Evolutionary conservation across 2,329 filamentous ascomycete genomes (phyloP).

Genomic region (Xylaria polymorpha): DNA sequence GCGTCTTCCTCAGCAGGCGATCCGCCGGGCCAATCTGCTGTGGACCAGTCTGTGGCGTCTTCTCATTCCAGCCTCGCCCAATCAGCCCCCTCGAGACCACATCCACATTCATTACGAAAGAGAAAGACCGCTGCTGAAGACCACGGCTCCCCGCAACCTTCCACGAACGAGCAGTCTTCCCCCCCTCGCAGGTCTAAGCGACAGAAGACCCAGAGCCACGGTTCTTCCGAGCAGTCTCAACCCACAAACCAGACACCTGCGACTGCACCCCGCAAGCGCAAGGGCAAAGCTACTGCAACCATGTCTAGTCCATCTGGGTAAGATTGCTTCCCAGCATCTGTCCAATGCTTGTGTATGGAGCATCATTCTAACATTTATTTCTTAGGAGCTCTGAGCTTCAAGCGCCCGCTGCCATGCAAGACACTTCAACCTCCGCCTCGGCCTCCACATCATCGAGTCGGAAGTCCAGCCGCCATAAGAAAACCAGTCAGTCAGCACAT

Average conservation of each 20-base stretch:
- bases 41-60: conserved; percentile 56
- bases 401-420: conserved; percentile 72
- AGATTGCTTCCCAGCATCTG: conserved; percentile 45
- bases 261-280: conserved; percentile 63
- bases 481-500: conserved; percentile 61
- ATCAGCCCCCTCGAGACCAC: conserved; percentile 54
- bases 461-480: conserved; percentile 79
- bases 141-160: conserved; percentile 56
- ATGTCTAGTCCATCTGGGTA: conserved; percentile 80
- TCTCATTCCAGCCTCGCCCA: conserved; percentile 53
- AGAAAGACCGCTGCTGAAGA: conserved; percentile 73
- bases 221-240: conserved; percentile 41
- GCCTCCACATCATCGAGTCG: conserved; percentile 70
- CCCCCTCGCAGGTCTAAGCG: conserved; percentile 75
- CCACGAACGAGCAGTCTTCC: conserved; percentile 47
- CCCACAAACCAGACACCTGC: conserved; percentile 50
- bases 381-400: conserved; percentile 65
- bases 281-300: conserved; percentile 68
- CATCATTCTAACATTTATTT: conserved; percentile 39
- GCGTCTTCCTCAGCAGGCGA: conserved; percentile 59
- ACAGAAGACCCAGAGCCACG: conserved; percentile 70
- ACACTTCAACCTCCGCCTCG: conserved; percentile 64
- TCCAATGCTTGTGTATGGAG: conserved; percentile 41
- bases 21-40: conserved; percentile 55
- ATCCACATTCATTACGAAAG: conserved; percentile 68